Evolutionary conservation across 495 filamentous ascomycete genomes (phyloP).

Genomic region (Penicillium pancosmium): DNA sequence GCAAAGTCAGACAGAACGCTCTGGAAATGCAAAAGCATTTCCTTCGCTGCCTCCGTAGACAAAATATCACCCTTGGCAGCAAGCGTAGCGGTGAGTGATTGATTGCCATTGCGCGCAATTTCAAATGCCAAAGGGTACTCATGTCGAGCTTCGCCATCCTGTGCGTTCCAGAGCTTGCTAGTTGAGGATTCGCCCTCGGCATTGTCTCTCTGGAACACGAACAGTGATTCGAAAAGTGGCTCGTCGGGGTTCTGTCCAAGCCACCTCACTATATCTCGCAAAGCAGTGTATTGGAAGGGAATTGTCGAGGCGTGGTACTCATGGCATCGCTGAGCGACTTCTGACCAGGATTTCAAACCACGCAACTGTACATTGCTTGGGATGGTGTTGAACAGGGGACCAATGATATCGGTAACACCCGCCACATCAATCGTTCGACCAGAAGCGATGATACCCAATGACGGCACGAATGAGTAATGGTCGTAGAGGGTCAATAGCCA

Average conservation of each 20-base stretch:
- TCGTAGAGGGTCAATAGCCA: constrained; percentile 38
- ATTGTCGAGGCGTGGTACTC: constrained; percentile 45
- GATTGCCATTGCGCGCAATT: constrained; percentile 51
- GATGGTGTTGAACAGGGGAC: constrained; percentile 88
- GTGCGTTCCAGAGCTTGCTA: constrained; percentile 55
- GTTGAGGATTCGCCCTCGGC: constrained; percentile 18
- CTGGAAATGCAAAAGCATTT: constrained; percentile 31
- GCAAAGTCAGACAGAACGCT: constrained; percentile 26
- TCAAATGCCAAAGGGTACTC: constrained; percentile 78
- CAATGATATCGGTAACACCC: constrained; percentile 69
- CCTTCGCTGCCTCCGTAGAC: constrained; percentile 19
- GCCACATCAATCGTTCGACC: constrained; percentile 52
- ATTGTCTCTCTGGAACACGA: constrained; percentile 65
- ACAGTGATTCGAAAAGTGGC: constrained; percentile 47
- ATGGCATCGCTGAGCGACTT: constrained; percentile 39
- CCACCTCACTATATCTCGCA: constrained; percentile 51
- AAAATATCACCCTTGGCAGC: constrained; percentile 43
- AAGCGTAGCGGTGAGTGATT: constrained; percentile 53
- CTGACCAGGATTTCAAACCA: constrained; percentile 34
- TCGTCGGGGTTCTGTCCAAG: constrained; percentile 37
- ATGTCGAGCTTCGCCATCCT: constrained; percentile 57
- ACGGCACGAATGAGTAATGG: constrained; percentile 34
- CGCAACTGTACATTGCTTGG: constrained; percentile 63
- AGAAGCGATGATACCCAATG: constrained; percentile 46
- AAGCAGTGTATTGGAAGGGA: constrained; percentile 47